Evolutionary conservation across 345 rosid species (phyloP), one percentile per base, ranked within the genome.

Genomic region (Lepidium africanum): DNA sequence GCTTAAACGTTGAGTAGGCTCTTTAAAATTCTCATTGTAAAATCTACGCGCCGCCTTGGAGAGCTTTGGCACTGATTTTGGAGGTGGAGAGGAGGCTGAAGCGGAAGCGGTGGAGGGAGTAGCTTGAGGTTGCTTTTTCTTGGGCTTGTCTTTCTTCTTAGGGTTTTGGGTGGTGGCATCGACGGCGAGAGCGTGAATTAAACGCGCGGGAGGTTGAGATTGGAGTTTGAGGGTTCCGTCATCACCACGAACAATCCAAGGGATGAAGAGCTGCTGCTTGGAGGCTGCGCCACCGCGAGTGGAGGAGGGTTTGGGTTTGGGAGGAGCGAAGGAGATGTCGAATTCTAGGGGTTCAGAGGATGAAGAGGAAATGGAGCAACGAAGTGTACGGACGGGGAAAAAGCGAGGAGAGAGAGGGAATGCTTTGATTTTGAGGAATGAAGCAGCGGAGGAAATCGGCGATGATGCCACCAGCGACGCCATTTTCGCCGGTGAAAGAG

Each of bases 211-310:
- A 12, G 99, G 96, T 33, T 87, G 83, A 12, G 84, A 63, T 64
- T 84, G 97, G 59, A 93, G 82, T 75, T 80, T 78, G 58, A 90
- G 86, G 16, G 82, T 85, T 2, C 97, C 99, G 63, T 90, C 95
- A 54, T 87, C 97, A 13, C 95, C 91, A 38, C 97, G 97, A 42
- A 87, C 83, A 39, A 90, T 88, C 96, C 96, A 94, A 33, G 99
- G 99, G 71, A 93, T 84, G 85, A 80, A 75, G 3, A 87, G 77
- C 79, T 90, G 92, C 67, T 76, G 83, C 2, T 64, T 59, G 39
- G 58, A 10, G 25, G n/a, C 72, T 12, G 0, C 12, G 11, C 15
- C 72, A 10, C 46, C 53, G 48, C 36, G 69, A 46, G 33, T 41
- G 48, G 76, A 56, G 47, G 73, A 52, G 6, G 84, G 86, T 52